A percentile compares a stretch with the other conserved stretches of the same genome.
phyloP scores from a whole-genome alignment of 108 stramenopile genomes.

The Fragilaria radians region DNA sequence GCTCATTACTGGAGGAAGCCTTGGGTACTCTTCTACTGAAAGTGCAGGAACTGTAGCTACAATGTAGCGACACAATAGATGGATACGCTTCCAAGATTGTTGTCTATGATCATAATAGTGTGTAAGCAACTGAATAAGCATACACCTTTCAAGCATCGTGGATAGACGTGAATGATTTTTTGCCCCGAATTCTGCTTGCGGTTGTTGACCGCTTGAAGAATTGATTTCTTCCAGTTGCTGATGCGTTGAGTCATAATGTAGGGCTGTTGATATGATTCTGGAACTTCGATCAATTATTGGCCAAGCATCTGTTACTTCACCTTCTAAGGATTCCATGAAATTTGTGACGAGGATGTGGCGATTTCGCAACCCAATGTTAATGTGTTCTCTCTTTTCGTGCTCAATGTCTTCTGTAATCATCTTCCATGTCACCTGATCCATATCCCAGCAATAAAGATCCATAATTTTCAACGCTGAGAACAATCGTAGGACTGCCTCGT shows the following conservation, averaged over 20 bases:
- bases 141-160: slow-evolving; percentile 44
- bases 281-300: slow-evolving; percentile 39
- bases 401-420: slow-evolving; percentile 1
- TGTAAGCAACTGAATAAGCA: slow-evolving; percentile 45
- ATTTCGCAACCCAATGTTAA: slow-evolving; percentile 42
- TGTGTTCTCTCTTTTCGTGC: slow-evolving; percentile 11
- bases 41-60: slow-evolving; percentile 43
- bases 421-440: slow-evolving; percentile 23
- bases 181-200: slow-evolving; percentile 15
- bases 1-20: slow-evolving; percentile 59
- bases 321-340: slow-evolving; percentile 30
- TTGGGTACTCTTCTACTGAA: slow-evolving; percentile 47
- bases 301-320: slow-evolving; percentile 52
- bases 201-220: slow-evolving; percentile 7
- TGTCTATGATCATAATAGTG: slow-evolving; percentile 26
- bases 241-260: slow-evolving; percentile 31
- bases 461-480: slow-evolving; percentile 34
- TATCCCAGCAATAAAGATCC: slow-evolving; percentile 35
- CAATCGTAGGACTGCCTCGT: slow-evolving; percentile 19
- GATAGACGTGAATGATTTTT: slow-evolving; percentile 46
- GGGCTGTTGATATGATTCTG: slow-evolving; percentile 14
- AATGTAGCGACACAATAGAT: slow-evolving; percentile 46
- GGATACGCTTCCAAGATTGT: slow-evolving; percentile 26
- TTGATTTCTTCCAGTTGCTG: neutral
- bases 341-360: slow-evolving; percentile 29